A percentile compares a stretch with the other conserved stretches of the same genome.
Evolutionary conservation across 768 basidiomycete species (phyloP).

Genomic region (Mycena sanguinolenta): DNA sequence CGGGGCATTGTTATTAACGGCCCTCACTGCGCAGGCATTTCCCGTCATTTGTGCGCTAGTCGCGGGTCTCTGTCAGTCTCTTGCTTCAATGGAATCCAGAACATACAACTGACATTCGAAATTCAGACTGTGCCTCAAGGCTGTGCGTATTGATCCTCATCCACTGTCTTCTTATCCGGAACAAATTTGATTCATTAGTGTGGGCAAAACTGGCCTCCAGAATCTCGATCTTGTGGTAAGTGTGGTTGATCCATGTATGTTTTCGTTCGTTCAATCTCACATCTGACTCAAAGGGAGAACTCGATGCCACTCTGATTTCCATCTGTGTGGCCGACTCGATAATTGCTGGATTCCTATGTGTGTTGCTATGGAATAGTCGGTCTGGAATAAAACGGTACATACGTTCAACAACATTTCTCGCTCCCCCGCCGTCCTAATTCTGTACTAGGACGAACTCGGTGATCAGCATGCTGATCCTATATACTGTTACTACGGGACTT

Average conservation of each 20-base stretch:
- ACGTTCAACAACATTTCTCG: neutral
- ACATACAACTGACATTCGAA: neutral
- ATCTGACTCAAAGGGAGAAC: neutral
- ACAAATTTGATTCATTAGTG: neutral
- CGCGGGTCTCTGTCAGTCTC: neutral
- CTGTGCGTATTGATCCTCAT: neutral
- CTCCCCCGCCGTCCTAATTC: neutral
- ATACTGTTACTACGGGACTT: neutral
- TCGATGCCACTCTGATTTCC: neutral
- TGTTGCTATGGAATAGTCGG: neutral
- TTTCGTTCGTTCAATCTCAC: neutral
- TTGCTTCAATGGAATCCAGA: neutral
- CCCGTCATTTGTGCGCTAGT: neutral
- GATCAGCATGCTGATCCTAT: neutral
- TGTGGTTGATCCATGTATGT: neutral
- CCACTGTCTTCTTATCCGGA: neutral
- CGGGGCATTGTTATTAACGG: neutral
- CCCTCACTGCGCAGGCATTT: neutral
- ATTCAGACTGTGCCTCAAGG: neutral
- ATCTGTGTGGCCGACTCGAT: neutral
- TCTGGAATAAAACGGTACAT: neutral
- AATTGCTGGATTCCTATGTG: neutral
- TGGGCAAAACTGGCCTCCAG: neutral
- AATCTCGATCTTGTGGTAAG: neutral
- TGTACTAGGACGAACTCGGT: neutral